Percentiles rank a stretch among this genome's conserved stretches.
phyloP scores from a whole-genome alignment of 75 land plant genomes.

The Pseudotsuga menziesii region DNA sequence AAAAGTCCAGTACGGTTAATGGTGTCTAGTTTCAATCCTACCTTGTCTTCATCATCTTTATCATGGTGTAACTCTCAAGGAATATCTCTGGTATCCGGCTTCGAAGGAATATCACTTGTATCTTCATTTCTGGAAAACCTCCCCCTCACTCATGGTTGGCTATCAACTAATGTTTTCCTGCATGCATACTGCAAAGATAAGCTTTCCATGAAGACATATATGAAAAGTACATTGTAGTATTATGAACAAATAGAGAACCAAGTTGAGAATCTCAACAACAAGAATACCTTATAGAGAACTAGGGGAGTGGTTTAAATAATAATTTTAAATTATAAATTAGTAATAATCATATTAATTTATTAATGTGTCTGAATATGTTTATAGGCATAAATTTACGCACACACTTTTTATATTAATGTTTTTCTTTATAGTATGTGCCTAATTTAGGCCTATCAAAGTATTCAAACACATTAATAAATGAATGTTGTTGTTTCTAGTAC shows the following conservation, averaged over 20 bases:
- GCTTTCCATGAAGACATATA: background rate
- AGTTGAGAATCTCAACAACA: background rate
- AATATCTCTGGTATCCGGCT: slow-evolving; percentile 43
- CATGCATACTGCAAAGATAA: slow-evolving; percentile 77
- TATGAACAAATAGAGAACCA: background rate
- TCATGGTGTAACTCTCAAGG: slow-evolving; percentile 15
- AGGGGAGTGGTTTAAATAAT: background rate
- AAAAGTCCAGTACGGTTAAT: background rate
- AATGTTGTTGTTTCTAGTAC: too few relatives aligned
- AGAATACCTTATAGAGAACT: background rate
- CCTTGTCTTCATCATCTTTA: slow-evolving; percentile 21
- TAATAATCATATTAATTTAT: too few relatives aligned
- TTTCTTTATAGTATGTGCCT: too few relatives aligned
- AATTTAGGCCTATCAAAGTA: too few relatives aligned
- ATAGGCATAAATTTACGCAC: background rate
- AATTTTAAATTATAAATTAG: background rate
- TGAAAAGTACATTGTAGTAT: background rate
- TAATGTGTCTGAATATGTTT: too few relatives aligned
- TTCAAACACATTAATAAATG: too few relatives aligned
- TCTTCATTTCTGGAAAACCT: slow-evolving; percentile 90
- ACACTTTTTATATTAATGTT: too few relatives aligned
- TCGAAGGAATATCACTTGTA: slow-evolving; percentile 27
- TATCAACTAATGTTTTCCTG: slow-evolving; percentile 91
- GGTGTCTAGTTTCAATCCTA: background rate
- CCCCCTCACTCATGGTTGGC: slow-evolving; percentile 86